Percentiles rank a stretch among this genome's conserved stretches.
These are phyloP conservation scores for Colletotrichum spaethianum DNA, from an alignment of 2,329 filamentous ascomycete species.

Conservation along the genomic window DNA sequence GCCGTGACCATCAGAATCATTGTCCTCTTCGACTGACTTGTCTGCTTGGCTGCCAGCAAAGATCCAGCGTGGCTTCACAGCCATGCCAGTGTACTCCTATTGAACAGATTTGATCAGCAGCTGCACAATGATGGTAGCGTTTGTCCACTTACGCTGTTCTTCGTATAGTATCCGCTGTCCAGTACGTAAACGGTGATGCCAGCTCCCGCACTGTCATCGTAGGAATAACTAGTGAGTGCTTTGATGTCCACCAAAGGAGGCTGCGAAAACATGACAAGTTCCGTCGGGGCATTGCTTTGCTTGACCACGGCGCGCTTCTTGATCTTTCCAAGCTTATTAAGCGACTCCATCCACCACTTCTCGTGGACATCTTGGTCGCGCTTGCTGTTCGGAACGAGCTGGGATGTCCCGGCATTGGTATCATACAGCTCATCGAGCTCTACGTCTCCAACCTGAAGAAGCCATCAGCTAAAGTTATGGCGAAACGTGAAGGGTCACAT, in stretches of 20 bases:
- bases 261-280: slow-evolving; percentile 3
- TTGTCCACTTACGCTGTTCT: neutral
- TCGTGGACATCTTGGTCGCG: neutral
- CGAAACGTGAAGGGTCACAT: too few species aligned
- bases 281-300: neutral
- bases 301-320: slow-evolving; percentile 2
- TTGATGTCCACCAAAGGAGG: neutral
- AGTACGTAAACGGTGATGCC: neutral
- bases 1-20: neutral
- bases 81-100: slow-evolving; percentile 13
- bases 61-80: slow-evolving; percentile 10
- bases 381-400: neutral
- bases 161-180: neutral
- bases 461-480: too few species aligned
- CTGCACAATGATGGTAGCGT: too few species aligned
- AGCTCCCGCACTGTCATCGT: slow-evolving; percentile 1
- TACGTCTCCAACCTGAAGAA: too few species aligned
- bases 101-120: too few species aligned
- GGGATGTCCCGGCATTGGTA: too few species aligned
- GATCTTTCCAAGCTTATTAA: neutral
- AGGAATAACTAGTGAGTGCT: neutral
- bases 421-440: too few species aligned
- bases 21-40: neutral
- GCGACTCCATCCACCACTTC: slow-evolving; percentile 18
- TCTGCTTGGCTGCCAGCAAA: neutral